These are phyloP conservation scores for Bipolaris zeicola DNA, from an alignment of 2,329 filamentous ascomycete species.

Conservation along the genomic window DNA sequence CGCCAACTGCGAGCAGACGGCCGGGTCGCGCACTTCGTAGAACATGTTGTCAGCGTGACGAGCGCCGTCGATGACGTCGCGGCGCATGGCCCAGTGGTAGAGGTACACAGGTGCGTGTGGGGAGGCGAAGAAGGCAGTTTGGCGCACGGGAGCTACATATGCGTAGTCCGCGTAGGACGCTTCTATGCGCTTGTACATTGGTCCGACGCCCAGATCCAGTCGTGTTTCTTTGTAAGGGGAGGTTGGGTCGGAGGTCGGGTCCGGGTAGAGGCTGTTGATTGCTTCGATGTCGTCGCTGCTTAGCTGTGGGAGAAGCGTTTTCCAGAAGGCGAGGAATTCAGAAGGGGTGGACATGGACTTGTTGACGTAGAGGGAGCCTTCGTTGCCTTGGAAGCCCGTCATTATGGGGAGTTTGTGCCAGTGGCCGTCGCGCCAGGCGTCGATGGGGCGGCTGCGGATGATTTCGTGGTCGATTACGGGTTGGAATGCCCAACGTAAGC, in stretches of 20 bases:
- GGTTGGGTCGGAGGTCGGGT: constrained; percentile 53
- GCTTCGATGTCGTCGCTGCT: constrained; percentile 57
- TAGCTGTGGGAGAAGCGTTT: constrained; percentile 64
- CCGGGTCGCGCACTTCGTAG: constrained; percentile 39
- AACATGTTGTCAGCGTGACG: constrained; percentile 45
- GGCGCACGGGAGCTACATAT: constrained; percentile 67
- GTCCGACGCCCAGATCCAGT: constrained; percentile 45
- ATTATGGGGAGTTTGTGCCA: constrained; percentile 66
- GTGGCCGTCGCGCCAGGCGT: constrained; percentile 61
- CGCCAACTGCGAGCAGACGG: constrained; percentile 26
- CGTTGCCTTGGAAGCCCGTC: constrained; percentile 73
- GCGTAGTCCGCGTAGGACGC: constrained; percentile 69
- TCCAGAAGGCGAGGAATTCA: constrained; percentile 67
- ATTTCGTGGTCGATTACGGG: constrained; percentile 69
- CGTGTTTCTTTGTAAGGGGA: constrained; percentile 51
- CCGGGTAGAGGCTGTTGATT: constrained; percentile 67
- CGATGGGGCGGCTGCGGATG: constrained; percentile 63
- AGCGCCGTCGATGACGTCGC: constrained; percentile 37
- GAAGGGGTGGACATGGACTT: constrained; percentile 52
- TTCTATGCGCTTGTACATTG: constrained; percentile 63
- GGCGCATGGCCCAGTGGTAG: constrained; percentile 66
- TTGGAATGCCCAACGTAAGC: constrained; percentile 66
- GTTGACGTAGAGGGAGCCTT: constrained; percentile 69
- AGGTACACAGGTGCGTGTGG: constrained; percentile 55
- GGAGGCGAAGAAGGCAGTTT: constrained; percentile 59